phyloP scores from a whole-genome alignment of 768 basidiomycete genomes.

The Cystofilobasidium ferigula region DNA sequence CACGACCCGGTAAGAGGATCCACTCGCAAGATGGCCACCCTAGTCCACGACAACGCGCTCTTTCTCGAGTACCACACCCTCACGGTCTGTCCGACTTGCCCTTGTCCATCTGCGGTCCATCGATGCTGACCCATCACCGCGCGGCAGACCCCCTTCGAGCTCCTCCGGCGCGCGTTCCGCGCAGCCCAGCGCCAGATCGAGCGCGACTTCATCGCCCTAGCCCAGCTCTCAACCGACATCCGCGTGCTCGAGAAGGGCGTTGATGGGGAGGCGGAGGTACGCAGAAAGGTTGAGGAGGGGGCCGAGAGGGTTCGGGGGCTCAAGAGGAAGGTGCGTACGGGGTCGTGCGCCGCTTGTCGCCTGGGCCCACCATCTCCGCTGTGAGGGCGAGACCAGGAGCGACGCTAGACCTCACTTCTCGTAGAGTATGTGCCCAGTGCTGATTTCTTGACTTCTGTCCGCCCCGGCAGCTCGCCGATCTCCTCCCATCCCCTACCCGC shows the following conservation, averaged over 20 bases:
- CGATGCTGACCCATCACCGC: not conserved
- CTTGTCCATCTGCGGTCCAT: not conserved
- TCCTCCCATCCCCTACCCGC: slow-evolving; percentile 17
- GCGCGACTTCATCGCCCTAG: slow-evolving; percentile 57
- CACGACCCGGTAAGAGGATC: no score
- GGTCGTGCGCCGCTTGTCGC: not conserved
- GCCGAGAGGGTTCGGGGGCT: slow-evolving; percentile 55
- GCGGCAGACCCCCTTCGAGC: slow-evolving; percentile 72
- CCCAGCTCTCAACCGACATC: slow-evolving; percentile 53
- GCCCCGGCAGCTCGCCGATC: slow-evolving; percentile 12
- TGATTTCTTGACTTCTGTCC: not conserved
- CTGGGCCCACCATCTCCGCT: no score
- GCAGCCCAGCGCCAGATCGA: slow-evolving; percentile 70
- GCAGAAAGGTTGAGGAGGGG: slow-evolving; percentile 1
- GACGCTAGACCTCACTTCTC: no score
- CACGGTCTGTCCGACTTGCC: slow-evolving; percentile 44
- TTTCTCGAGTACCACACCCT: slow-evolving; percentile 78
- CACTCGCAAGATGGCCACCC: slow-evolving; percentile 38
- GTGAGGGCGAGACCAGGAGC: no score
- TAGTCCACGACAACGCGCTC: slow-evolving; percentile 61
- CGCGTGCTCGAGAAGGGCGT: slow-evolving; percentile 39
- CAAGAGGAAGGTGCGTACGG: slow-evolving; percentile 65
- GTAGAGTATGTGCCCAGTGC: no score
- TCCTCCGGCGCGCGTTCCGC: slow-evolving; percentile 77
- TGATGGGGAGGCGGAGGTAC: not conserved